These are phyloP conservation scores for Cystobasidium sp. DNA, from an alignment of 1,284 basidiomycete species.

Conservation along the genomic window DNA sequence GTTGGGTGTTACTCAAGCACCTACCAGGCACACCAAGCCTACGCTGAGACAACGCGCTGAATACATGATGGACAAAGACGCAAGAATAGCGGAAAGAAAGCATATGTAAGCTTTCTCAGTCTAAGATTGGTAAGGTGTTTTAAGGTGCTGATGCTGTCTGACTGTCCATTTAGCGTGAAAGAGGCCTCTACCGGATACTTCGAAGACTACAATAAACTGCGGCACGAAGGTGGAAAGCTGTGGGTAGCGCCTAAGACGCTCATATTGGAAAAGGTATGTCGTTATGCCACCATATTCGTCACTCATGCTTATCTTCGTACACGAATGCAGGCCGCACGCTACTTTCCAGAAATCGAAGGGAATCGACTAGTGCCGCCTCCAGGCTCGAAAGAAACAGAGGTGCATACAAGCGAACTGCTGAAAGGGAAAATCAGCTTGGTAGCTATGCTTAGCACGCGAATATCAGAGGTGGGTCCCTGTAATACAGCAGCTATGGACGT, in stretches of 20 bases:
- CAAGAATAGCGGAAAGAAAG: slow-evolving; percentile 70
- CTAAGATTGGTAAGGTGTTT: neutral
- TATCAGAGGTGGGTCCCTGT: slow-evolving; percentile 72
- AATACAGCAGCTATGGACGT: neutral
- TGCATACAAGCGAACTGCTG: slow-evolving; percentile 77
- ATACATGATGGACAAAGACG: slow-evolving; percentile 73
- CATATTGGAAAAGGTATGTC: slow-evolving; percentile 81
- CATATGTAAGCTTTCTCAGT: slow-evolving; percentile 66
- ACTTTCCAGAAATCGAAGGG: slow-evolving; percentile 87
- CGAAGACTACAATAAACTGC: slow-evolving; percentile 80
- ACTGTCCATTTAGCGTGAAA: slow-evolving; percentile 67
- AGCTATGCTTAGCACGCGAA: slow-evolving; percentile 76
- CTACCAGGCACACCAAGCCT: slow-evolving; percentile 62
- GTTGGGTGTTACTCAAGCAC: slow-evolving; percentile 70
- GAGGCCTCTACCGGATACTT: slow-evolving; percentile 89
- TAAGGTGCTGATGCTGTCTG: slow-evolving; percentile 24
- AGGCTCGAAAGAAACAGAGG: slow-evolving; percentile 61
- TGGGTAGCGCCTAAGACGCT: slow-evolving; percentile 90
- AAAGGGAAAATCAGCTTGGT: slow-evolving; percentile 77
- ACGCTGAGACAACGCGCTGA: slow-evolving; percentile 71
- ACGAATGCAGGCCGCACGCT: slow-evolving; percentile 73
- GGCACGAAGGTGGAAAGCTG: slow-evolving; percentile 86
- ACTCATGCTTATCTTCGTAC: neutral
- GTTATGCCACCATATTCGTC: slow-evolving; percentile 45
- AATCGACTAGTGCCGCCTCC: slow-evolving; percentile 59